These are phyloP conservation scores for Apiospora marii DNA, from an alignment of 2,329 filamentous ascomycete genomes.

Conservation along the genomic window DNA sequence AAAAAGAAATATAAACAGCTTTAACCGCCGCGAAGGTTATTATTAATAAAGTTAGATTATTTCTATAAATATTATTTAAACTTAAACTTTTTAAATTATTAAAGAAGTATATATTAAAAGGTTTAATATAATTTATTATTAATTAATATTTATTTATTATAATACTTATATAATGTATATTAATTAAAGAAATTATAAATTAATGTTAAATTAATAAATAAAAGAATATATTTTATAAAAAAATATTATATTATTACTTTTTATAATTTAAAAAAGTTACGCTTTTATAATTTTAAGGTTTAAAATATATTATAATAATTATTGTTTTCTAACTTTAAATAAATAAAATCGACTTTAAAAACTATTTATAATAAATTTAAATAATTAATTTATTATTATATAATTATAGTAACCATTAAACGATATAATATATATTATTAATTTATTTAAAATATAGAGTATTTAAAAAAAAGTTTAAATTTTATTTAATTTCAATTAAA, in stretches of 20 bases:
- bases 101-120: neutral
- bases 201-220: neutral
- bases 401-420: neutral
- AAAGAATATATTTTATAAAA: neutral
- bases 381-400: neutral
- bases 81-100: neutral
- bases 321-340: neutral
- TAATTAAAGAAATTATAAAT: neutral
- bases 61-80: neutral
- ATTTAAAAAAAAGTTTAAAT: neutral
- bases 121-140: neutral
- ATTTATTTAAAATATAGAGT: neutral
- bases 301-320: neutral
- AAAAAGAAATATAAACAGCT: no score
- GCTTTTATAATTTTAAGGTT: neutral
- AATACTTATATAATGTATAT: neutral
- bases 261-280: neutral
- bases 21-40: no score
- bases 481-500: neutral
- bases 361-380: neutral
- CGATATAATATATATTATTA: neutral
- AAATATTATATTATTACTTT: neutral
- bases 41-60: neutral
- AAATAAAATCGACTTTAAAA: neutral
- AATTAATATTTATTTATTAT: neutral